A percentile compares a stretch with the other conserved stretches of the same genome.
phyloP scores from a whole-genome alignment of 176 grass and related monocot species.

The Melocanna baccifera region DNA sequence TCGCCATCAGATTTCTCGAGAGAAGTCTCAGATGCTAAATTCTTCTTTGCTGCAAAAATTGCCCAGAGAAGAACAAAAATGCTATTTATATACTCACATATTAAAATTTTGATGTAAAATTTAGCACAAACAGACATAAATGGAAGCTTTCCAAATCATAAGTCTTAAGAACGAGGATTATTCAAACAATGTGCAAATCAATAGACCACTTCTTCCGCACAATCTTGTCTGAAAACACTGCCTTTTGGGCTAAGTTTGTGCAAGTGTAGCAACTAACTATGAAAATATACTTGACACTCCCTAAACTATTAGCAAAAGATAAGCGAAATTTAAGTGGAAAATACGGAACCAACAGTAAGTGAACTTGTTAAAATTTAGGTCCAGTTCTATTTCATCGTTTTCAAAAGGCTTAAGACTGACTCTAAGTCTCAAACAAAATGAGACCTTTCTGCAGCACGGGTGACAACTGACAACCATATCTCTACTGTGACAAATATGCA shows the following conservation, averaged over 20 bases:
- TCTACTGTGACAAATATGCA: not conserved
- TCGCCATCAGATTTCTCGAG: constrained; percentile 59
- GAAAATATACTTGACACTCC: not conserved
- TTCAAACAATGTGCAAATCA: not conserved
- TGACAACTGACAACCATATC: not conserved
- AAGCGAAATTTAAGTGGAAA: not conserved
- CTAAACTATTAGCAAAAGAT: not conserved
- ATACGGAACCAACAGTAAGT: not conserved
- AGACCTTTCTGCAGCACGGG: not conserved
- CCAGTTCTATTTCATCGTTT: not conserved
- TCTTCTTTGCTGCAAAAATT: constrained; percentile 60
- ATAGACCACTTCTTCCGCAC: not conserved
- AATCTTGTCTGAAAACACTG: not conserved
- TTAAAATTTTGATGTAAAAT: not conserved
- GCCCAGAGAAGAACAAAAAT: not conserved
- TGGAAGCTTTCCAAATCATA: not conserved
- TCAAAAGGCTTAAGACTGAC: not conserved
- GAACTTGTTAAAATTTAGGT: not conserved
- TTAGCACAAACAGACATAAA: not conserved
- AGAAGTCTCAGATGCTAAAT: constrained; percentile 46
- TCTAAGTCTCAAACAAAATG: not conserved
- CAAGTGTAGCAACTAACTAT: not conserved
- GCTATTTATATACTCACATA: not conserved
- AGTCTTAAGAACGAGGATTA: not conserved
- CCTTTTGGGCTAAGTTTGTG: not conserved